Evolutionary conservation across 2,329 filamentous ascomycete species (phyloP).

Genomic region (Fusarium brevicatenulatum): DNA sequence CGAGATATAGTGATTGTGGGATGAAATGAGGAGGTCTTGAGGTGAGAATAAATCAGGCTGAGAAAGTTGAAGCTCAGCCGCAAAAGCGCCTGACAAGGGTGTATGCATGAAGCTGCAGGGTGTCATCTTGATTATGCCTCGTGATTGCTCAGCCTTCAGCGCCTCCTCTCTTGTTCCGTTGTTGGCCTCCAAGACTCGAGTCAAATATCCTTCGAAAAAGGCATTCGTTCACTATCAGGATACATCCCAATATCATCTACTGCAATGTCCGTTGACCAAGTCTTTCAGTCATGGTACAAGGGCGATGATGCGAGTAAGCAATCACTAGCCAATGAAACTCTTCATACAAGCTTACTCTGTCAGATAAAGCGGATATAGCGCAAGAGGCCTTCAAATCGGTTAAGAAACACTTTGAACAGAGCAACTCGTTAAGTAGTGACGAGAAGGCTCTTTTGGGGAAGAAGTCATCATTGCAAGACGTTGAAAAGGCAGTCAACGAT

Average conservation of each 20-base stretch:
- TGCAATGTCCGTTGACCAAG: neutral
- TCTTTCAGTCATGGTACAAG: neutral
- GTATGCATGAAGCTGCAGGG: neutral
- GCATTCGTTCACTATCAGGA: rapidly evolving
- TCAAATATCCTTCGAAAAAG: neutral
- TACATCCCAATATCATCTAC: neutral
- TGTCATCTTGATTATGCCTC: neutral
- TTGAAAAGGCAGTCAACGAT: neutral
- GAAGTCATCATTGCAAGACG: neutral
- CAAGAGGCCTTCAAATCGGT: neutral
- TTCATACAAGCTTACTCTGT: neutral
- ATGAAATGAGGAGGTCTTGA: neutral
- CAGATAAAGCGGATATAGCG: neutral
- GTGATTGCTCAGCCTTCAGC: neutral
- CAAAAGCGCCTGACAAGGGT: neutral
- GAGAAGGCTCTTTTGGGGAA: neutral
- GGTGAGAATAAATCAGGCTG: neutral
- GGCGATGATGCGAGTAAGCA: neutral
- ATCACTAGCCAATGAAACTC: neutral
- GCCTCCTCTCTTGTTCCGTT: neutral
- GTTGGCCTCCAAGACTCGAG: rapidly evolving
- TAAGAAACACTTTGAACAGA: neutral
- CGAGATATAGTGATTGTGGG: too few species aligned
- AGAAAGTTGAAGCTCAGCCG: too few species aligned
- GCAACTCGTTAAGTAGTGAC: neutral